A percentile compares a stretch with the other conserved stretches of the same genome.
phyloP scores from a whole-genome alignment of 768 basidiomycete species.

The Kwoniella dendrophila region DNA sequence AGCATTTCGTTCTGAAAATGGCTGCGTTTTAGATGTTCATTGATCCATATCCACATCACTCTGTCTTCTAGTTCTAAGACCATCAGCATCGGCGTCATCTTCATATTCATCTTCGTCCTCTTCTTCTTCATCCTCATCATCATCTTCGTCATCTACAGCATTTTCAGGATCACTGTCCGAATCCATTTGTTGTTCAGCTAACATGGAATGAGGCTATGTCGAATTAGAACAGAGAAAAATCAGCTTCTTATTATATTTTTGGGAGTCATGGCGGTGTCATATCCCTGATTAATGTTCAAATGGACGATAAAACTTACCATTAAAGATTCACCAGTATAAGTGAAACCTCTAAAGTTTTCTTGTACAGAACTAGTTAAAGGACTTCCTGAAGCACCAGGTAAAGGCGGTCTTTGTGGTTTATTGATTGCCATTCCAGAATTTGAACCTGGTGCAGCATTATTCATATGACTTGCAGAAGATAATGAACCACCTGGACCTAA shows the following conservation, averaged over 20 bases:
- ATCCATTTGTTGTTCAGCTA: conserved; percentile 47
- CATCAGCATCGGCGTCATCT: conserved; percentile 49
- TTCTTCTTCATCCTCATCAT: conserved; percentile 77
- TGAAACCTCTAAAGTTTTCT: conserved; percentile 96
- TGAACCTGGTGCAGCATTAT: conserved; percentile 20
- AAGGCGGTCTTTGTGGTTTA: conserved; percentile 40
- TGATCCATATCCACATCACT: conserved; percentile 55
- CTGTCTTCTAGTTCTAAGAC: conserved; percentile 47
- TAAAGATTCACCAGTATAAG: conserved; percentile 58
- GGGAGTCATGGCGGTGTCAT: not conserved
- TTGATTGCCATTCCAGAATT: conserved; percentile 46
- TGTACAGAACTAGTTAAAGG: conserved; percentile 90
- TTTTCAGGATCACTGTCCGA: conserved; percentile 60
- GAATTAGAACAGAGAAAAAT: not conserved
- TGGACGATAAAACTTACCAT: conserved; percentile 41
- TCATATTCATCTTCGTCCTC: conserved; percentile 61
- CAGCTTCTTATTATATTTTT: not conserved
- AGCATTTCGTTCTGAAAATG: not conserved
- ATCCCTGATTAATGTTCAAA: not conserved
- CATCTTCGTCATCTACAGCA: conserved; percentile 59
- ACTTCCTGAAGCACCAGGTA: conserved; percentile 57
- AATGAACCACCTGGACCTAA: conserved; percentile 53
- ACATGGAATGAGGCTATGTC: conserved; percentile 43
- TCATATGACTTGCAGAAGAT: conserved; percentile 25
- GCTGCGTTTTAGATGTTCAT: not conserved